phyloP scores from a whole-genome alignment of 140 eudicot genomes.

The Oenanthe javanica region DNA sequence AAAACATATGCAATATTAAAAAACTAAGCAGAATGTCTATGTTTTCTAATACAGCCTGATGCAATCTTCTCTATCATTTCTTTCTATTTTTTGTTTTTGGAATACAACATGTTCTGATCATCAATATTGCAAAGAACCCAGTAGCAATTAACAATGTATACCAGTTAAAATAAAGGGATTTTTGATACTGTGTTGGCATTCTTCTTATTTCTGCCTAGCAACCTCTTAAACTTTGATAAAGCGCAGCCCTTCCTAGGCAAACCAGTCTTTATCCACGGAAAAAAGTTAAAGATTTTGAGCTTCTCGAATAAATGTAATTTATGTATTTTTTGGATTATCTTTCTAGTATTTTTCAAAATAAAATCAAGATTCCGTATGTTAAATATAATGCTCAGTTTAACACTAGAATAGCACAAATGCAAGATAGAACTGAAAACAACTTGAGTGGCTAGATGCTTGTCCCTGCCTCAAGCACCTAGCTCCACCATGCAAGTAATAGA shows the following conservation, averaged over 20 bases:
- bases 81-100: neutral
- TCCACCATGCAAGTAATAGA: neutral
- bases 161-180: neutral
- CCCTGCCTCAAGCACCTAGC: neutral
- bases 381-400: too few species aligned
- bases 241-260: too few species aligned
- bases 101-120: too few species aligned
- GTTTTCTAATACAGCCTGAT: neutral
- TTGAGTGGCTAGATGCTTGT: neutral
- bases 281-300: too few species aligned
- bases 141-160: neutral
- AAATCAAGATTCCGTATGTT: too few species aligned
- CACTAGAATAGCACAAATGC: too few species aligned
- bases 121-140: neutral
- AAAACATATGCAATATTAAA: neutral
- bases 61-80: neutral
- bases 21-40: neutral
- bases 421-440: neutral
- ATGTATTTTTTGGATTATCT: too few species aligned
- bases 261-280: too few species aligned
- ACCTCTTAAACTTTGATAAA: too few species aligned
- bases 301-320: too few species aligned
- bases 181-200: neutral
- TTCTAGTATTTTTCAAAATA: too few species aligned
- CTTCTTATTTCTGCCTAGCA: too few species aligned